A percentile compares a stretch with the other conserved stretches of the same genome.
Conservation (phyloP, 768 basidiomycete species). For the Strobilomyces confusus region DNA sequence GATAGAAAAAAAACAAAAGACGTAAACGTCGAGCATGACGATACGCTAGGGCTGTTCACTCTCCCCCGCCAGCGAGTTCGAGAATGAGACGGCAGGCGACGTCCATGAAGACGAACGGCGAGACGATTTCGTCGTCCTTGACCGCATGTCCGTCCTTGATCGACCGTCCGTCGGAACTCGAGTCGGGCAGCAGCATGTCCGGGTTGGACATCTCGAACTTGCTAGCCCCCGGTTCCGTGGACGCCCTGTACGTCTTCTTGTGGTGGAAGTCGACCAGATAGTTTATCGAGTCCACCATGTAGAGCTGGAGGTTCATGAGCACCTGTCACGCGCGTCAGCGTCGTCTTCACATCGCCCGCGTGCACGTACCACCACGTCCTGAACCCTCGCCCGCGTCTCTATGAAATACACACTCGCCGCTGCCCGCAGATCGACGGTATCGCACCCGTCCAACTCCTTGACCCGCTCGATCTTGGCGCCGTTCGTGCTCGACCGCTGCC, state of each 20-base stretch:
- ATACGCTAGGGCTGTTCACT: constrained; percentile 18
- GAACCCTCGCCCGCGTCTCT: constrained; percentile 85
- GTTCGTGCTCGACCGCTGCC: constrained; percentile 31
- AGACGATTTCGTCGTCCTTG: constrained; percentile 61
- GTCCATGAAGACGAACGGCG: constrained; percentile 96
- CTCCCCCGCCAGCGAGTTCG: constrained; percentile 77
- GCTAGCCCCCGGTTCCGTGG: constrained; percentile 59
- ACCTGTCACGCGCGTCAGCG: constrained; percentile 46
- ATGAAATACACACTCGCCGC: constrained; percentile 87
- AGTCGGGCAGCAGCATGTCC: constrained; percentile 37
- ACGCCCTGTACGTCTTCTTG: constrained; percentile 87
- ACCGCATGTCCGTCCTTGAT: constrained; percentile 43
- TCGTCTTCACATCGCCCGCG: neutral
- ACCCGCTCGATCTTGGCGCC: constrained; percentile 58
- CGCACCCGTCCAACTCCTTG: constrained; percentile 55
- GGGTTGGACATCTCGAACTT: constrained; percentile 60
- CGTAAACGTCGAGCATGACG: neutral
- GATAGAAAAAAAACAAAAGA: constrained; percentile 5
- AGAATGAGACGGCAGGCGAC: constrained; percentile 91
- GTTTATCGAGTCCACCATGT: constrained; percentile 93
- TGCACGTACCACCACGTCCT: constrained; percentile 81
- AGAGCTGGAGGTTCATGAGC: constrained; percentile 95
- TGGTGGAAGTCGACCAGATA: constrained; percentile 99
- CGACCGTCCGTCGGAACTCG: constrained; percentile 55
- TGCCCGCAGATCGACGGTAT: constrained; percentile 58